These are phyloP conservation scores for Chaetothyriales sp. DNA, from an alignment of 2,329 filamentous ascomycete genomes.

Conservation along the genomic window DNA sequence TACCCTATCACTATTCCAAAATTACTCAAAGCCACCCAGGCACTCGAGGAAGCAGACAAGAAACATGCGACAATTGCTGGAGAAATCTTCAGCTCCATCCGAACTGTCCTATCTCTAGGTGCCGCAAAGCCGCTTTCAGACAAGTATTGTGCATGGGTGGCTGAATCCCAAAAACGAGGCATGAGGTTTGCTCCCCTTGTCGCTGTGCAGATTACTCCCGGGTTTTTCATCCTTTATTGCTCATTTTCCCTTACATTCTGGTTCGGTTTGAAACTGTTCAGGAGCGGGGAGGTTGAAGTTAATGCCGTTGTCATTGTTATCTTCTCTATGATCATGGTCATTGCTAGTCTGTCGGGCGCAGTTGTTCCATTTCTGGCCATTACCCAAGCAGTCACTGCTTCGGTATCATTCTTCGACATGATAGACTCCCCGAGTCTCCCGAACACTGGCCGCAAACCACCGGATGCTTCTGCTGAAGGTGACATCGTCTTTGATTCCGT, in stretches of 20 bases:
- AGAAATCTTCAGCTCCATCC: constrained; percentile 29
- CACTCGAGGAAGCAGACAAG: constrained; percentile 18
- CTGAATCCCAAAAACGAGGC: constrained; percentile 23
- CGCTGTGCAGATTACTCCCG: constrained; percentile 21
- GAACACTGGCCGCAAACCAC: constrained; percentile 24
- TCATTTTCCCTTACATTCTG: constrained; percentile 26
- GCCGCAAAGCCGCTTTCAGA: constrained; percentile 24
- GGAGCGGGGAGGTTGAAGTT: constrained; percentile 22
- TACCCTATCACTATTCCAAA: constrained; percentile 20
- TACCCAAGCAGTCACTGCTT: constrained; percentile 64
- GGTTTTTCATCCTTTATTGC: constrained; percentile 25
- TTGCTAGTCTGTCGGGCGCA: constrained; percentile 24
- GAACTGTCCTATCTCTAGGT: constrained; percentile 31
- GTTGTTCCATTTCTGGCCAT: constrained; percentile 23
- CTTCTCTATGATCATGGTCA: constrained; percentile 29
- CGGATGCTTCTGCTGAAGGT: constrained; percentile 44
- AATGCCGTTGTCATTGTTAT: constrained; percentile 26
- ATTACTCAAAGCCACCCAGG: constrained; percentile 18
- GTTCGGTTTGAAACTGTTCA: constrained; percentile 24
- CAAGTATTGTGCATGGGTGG: constrained; percentile 25
- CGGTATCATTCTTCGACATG: constrained; percentile 63
- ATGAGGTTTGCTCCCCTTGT: constrained; percentile 18
- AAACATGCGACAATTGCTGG: constrained; percentile 32
- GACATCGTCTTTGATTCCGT: constrained; percentile 50
- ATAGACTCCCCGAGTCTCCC: constrained; percentile 49